Base-by-base conservation (phyloP, 208 protist species). In the Herpetomonas samuelpessoai region DNA sequence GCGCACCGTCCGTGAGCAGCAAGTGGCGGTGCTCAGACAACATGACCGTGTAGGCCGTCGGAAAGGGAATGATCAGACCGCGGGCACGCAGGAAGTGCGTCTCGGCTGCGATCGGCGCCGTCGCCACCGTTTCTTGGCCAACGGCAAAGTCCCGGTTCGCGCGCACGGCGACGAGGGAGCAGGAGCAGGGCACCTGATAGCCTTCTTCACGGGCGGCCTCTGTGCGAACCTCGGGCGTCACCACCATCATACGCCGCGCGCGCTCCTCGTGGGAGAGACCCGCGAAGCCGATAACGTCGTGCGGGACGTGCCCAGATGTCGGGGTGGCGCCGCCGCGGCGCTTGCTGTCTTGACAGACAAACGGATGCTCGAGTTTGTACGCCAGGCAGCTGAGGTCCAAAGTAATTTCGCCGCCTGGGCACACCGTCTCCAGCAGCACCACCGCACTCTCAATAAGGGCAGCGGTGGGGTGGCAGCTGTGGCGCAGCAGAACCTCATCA, bases 11-110 rank as follows among this genome's bases (percentile, higher is more conserved):
- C 28, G 62, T 73, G 46, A 91, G 80, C 51, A 95, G 81, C 30
- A 94, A 65, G 67, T 94, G 84, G 27, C 76, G 76, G 30, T 65
- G 47, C 46, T 83, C 67, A 19, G 63, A 66, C 21, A 92, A 47
- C 71, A 88, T 78, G 50, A 94, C 74, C 16, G 88, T 92, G 62
- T 83, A 79, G 24, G 75, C 49, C 46, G 84, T 91, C 4, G 82
- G 74, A 54, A 85, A 90, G 1, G 88, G 71, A 46, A 95, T 56
- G 69, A 67, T 71, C 6, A 85, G 74, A 12, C 85, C 88, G 44
- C 71, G 76, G n/a, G 77, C 65, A 30, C 57, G 62, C 14, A 89
- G 62, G 63, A 94, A 88, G 39, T 76, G 67, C 22, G 69, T 81
- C 45, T 79, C 81, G 12, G 68, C 71, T 0, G 70, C 26, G 63